These are phyloP conservation scores for Diaporthe ampelina DNA, from an alignment of 2,329 filamentous ascomycete species.

Conservation along the genomic window DNA sequence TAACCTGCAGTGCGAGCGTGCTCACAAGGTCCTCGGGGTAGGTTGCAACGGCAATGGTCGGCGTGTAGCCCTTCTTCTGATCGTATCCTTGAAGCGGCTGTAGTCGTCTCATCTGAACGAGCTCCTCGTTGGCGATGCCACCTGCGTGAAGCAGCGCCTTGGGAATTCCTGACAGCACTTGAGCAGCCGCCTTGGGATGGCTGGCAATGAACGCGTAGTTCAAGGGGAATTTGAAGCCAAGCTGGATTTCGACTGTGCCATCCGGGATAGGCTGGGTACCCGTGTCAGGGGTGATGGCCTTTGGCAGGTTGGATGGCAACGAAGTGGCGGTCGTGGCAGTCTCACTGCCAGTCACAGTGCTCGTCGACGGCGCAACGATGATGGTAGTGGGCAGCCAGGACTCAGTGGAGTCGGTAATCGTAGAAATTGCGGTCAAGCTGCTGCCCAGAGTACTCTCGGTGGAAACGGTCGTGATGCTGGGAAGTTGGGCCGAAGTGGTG, in stretches of 20 bases:
- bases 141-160: slow-evolving; percentile 75
- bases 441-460: slow-evolving; percentile 38
- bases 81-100: slow-evolving; percentile 73
- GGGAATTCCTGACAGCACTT: slow-evolving; percentile 87
- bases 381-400: slow-evolving; percentile 72
- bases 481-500: slow-evolving; percentile 44
- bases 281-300: slow-evolving; percentile 79
- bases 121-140: slow-evolving; percentile 64
- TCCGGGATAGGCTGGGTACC: slow-evolving; percentile 66
- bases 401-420: slow-evolving; percentile 58
- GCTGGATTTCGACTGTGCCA: slow-evolving; percentile 81
- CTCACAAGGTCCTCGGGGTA: slow-evolving; percentile 54
- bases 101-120: slow-evolving; percentile 78
- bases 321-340: slow-evolving; percentile 60
- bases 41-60: slow-evolving; percentile 77
- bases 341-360: slow-evolving; percentile 53
- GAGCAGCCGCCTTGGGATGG: slow-evolving; percentile 79
- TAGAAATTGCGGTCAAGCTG: slow-evolving; percentile 52
- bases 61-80: slow-evolving; percentile 77
- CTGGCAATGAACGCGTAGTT: slow-evolving; percentile 88
- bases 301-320: slow-evolving; percentile 78
- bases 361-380: slow-evolving; percentile 63
- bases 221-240: slow-evolving; percentile 85
- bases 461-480: slow-evolving; percentile 20
- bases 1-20: slow-evolving; percentile 52